phyloP scores from a whole-genome alignment of 352 stramenopile genomes.

The Globisporangium rhizosaccharum region DNA sequence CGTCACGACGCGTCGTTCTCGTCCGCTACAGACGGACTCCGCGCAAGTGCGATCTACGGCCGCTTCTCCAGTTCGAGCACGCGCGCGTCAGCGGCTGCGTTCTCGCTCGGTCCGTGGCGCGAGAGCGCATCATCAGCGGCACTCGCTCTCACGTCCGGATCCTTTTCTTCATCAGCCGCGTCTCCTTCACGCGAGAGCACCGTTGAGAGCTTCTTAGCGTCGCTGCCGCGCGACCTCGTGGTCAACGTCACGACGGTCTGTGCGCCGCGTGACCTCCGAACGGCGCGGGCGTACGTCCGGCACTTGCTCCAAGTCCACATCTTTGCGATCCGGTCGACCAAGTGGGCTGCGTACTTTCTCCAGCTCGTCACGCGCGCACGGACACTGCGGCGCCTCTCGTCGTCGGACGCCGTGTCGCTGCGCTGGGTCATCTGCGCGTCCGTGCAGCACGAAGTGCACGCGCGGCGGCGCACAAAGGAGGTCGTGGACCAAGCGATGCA shows the following conservation, averaged over 20 bases:
- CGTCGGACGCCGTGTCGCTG: slow-evolving; percentile 38
- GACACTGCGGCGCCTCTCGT: slow-evolving; percentile 20
- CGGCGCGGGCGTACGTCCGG: slow-evolving; percentile 25
- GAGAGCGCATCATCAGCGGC: slow-evolving; percentile 2
- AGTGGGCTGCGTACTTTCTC: slow-evolving; percentile 77
- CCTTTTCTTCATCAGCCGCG: no score
- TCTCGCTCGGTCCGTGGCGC: slow-evolving; percentile 9
- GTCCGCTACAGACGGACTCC: neutral
- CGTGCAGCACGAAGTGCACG: slow-evolving; percentile 40
- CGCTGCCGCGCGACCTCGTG: slow-evolving; percentile 32
- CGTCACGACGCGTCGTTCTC: neutral
- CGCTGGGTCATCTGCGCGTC: slow-evolving; percentile 59
- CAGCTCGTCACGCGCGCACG: slow-evolving; percentile 41
- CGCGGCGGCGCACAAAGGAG: slow-evolving; percentile 37
- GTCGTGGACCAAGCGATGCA: slow-evolving; percentile 46
- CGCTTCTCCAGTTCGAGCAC: slow-evolving; percentile 1
- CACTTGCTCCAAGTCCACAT: slow-evolving; percentile 41
- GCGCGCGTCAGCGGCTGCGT: slow-evolving; percentile 1
- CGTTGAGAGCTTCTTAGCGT: slow-evolving; percentile 29
- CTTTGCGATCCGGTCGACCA: slow-evolving; percentile 76
- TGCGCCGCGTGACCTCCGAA: slow-evolving; percentile 19
- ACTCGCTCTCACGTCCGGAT: neutral
- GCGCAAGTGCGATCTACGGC: slow-evolving; percentile 11
- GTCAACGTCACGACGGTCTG: slow-evolving; percentile 43
- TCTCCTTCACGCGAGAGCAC: slow-evolving; percentile 24